A percentile compares a stretch with the other conserved stretches of the same genome.
Conservation (phyloP, 768 basidiomycete species). For the Cytidiella melzeri region DNA sequence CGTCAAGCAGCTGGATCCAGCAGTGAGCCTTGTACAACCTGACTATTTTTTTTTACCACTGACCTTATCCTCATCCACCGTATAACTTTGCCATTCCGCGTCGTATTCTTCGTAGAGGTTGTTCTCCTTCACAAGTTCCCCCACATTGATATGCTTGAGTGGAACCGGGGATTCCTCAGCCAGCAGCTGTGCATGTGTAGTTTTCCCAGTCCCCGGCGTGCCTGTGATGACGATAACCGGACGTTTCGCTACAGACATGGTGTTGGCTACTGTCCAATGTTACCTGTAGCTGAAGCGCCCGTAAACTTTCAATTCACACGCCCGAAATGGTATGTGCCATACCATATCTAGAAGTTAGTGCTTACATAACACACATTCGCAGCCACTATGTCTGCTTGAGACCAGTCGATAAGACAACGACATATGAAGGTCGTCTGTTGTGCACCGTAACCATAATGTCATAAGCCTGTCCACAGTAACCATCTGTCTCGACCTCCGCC, state of each 20-base stretch:
- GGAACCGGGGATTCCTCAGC: slow-evolving; percentile 63
- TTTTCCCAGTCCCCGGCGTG: slow-evolving; percentile 94
- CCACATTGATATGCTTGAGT: slow-evolving; percentile 81
- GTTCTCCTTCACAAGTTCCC: slow-evolving; percentile 82
- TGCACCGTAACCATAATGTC: no score
- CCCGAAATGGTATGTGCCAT: not conserved
- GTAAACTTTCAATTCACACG: no score
- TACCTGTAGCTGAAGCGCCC: no score
- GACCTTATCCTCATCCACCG: slow-evolving; percentile 95
- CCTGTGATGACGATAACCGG: slow-evolving; percentile 85
- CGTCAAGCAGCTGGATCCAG: slow-evolving; percentile 69
- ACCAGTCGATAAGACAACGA: not conserved
- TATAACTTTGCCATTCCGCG: slow-evolving; percentile 92
- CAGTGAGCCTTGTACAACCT: slow-evolving; percentile 1
- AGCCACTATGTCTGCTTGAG: no score
- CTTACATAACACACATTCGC: no score
- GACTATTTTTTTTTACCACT: slow-evolving; percentile 14
- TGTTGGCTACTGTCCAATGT: no score
- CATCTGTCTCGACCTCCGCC: no score
- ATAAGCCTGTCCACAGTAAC: no score
- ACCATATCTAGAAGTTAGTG: not conserved
- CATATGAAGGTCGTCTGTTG: not conserved
- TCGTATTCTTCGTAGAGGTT: slow-evolving; percentile 81
- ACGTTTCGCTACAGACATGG: slow-evolving; percentile 3
- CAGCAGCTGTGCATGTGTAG: slow-evolving; percentile 86